phyloP scores from a whole-genome alignment of 2,329 filamentous ascomycete genomes.

The Cytospora piceicola region DNA sequence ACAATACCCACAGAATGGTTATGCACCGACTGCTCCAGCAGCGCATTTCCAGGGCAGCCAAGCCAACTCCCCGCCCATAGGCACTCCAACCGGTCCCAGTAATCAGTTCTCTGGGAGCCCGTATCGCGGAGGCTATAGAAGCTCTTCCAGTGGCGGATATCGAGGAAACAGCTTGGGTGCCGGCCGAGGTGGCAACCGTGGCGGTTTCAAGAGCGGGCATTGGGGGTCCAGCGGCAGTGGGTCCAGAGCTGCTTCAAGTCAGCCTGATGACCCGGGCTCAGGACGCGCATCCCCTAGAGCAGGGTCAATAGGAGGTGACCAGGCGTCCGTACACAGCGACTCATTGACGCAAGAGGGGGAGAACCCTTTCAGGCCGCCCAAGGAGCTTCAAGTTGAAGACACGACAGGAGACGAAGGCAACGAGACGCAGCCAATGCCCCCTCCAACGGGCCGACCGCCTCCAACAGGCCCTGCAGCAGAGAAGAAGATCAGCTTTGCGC shows the following conservation, averaged over 20 bases:
- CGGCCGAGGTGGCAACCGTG: conserved; percentile 57
- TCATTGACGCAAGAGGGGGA: conserved; percentile 56
- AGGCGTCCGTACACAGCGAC: conserved; percentile 34
- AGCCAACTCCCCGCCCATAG: conserved; percentile 55
- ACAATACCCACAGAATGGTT: conserved; percentile 60
- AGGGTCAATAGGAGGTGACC: conserved; percentile 27
- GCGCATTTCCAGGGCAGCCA: conserved; percentile 57
- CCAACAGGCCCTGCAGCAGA: conserved; percentile 55
- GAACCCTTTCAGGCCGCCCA: conserved; percentile 65
- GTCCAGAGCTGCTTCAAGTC: conserved; percentile 32
- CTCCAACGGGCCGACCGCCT: conserved; percentile 54
- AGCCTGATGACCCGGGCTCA: conserved; percentile 39
- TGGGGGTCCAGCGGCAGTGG: conserved; percentile 65
- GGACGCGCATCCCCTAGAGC: conserved; percentile 32
- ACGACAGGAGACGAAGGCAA: conserved; percentile 54
- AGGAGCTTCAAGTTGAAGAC: conserved; percentile 69
- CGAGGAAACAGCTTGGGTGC: conserved; percentile 62
- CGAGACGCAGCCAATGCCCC: conserved; percentile 56
- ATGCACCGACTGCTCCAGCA: conserved; percentile 51
- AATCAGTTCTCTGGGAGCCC: conserved; percentile 55
- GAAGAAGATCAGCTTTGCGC: conserved; percentile 89
- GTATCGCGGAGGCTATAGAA: conserved; percentile 53
- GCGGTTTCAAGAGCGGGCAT: conserved; percentile 68
- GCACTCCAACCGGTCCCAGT: conserved; percentile 60
- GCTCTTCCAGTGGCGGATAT: conserved; percentile 52